Base-by-base conservation (phyloP, 2,329 filamentous ascomycete genomes). In the Colletotrichum echinochloae region DNA sequence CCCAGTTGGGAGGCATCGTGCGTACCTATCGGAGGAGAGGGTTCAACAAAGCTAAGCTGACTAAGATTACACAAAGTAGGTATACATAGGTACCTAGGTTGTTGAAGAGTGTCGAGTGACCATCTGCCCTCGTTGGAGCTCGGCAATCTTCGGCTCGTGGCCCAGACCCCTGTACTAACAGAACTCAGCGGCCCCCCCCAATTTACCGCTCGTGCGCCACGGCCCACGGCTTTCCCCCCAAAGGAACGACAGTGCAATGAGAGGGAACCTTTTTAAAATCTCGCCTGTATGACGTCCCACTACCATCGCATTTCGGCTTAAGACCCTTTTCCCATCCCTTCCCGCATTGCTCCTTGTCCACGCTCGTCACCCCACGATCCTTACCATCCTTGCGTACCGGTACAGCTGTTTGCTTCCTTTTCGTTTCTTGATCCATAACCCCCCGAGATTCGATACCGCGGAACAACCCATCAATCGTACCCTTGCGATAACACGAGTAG, bases 121-220 rank as follows among this genome's bases (percentile, higher is more conserved):
- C 66, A 56, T 70, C 44, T 55, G 66, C 41, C 66, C 63, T 51
- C 51, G 56, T 60, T 37, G 56, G 66, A 55, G 68, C 65, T 71
- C 69, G 69, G 69, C 65, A 71, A 71, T 71, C 69, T 56, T 71
- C 69, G 69, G 69, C 65, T 71, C 46, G 67, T 70, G 56, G 64
- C 67, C 67, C 37, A 52, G 67, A 70, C 67, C 67, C 67, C 64
- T 70, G 67, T 67, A 52, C 57, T 60, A 60, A 33, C n/a, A n/a
- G 56, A 59, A n/a, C 51, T 59, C 52, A 59, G 52, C 65, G 39
- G 51, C 30, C 41, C 56, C 20, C 46, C 46, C 49, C 68, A 33
- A 51, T 65, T 59, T 60, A 35, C 65, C 69, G 59, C 65, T 59
- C 60, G 57, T 55, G 57, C 52, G 65, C 52, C 51, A 68, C 33